Conservation (phyloP, 2,329 filamentous ascomycete species). For the Oidium heveae region DNA sequence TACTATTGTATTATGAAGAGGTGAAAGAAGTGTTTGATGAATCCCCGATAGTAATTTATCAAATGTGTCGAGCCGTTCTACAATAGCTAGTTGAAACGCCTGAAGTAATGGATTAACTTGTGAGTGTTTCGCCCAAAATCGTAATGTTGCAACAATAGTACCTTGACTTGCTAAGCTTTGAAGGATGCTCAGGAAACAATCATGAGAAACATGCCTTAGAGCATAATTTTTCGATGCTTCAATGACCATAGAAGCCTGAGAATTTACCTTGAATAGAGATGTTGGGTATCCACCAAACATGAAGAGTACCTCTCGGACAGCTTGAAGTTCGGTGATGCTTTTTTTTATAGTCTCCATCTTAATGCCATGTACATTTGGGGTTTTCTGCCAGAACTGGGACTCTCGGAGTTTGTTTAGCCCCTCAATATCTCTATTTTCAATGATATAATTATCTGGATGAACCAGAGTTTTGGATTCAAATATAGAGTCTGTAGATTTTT, state of each 20-base stretch:
- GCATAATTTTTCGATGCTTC: slow-evolving; percentile 9
- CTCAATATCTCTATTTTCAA: slow-evolving; percentile 12
- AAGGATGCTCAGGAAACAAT: slow-evolving; percentile 16
- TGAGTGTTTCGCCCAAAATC: slow-evolving; percentile 20
- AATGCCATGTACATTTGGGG: slow-evolving; percentile 7
- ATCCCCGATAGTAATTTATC: slow-evolving; percentile 31
- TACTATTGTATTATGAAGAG: slow-evolving; percentile 27
- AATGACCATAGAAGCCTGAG: slow-evolving; percentile 16
- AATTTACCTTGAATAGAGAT: slow-evolving; percentile 31
- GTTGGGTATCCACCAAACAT: slow-evolving; percentile 65
- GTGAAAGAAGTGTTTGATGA: slow-evolving; percentile 33
- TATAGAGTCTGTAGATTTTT: slow-evolving; percentile 13
- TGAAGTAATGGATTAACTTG: slow-evolving; percentile 12
- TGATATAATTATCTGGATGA: slow-evolving; percentile 13
- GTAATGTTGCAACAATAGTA: slow-evolving; percentile 20
- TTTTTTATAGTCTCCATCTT: slow-evolving; percentile 11
- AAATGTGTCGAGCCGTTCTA: slow-evolving; percentile 26
- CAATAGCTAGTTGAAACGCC: slow-evolving; percentile 10
- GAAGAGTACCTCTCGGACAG: slow-evolving; percentile 53
- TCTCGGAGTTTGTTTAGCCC: slow-evolving; percentile 17
- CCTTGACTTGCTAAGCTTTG: slow-evolving; percentile 23
- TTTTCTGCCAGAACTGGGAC: slow-evolving; percentile 23
- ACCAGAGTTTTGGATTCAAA: slow-evolving; percentile 9
- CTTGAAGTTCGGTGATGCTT: slow-evolving; percentile 32
- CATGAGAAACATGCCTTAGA: slow-evolving; percentile 16